Conservation (phyloP, 2,329 filamentous ascomycete genomes). For the Alternaria viburni region DNA sequence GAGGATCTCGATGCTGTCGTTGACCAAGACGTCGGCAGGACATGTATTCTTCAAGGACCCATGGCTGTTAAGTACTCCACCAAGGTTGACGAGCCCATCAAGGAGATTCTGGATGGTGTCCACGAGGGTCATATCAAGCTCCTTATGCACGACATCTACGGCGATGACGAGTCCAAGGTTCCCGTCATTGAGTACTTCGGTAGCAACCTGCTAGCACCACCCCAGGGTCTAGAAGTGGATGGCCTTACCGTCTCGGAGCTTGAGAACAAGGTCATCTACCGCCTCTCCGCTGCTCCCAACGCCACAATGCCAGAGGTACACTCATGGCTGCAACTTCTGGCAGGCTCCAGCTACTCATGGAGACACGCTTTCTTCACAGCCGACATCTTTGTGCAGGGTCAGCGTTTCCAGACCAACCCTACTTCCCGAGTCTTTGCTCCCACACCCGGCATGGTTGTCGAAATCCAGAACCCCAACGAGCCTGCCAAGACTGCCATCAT, state of each 20-base stretch:
- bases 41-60: conserved; percentile 94
- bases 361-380: conserved; percentile 92
- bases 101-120: conserved; percentile 91
- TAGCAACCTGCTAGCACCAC: conserved; percentile 76
- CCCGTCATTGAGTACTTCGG: conserved; percentile 95
- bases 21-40: conserved; percentile 92
- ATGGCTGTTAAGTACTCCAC: conserved; percentile 91
- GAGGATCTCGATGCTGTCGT: conserved; percentile 97
- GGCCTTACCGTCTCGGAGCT: conserved; percentile 85
- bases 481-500: conserved; percentile 82
- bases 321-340: conserved; percentile 86
- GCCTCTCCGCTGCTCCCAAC: conserved; percentile 76
- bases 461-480: conserved; percentile 82
- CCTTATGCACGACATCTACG: conserved; percentile 81
- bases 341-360: conserved; percentile 87
- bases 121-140: conserved; percentile 85
- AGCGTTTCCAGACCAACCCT: conserved; percentile 97
- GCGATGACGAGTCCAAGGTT: conserved; percentile 73
- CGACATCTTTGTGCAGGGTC: conserved; percentile 91
- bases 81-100: conserved; percentile 88
- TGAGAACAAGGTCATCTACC: conserved; percentile 79
- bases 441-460: conserved; percentile 83
- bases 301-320: conserved; percentile 78
- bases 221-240: conserved; percentile 74
- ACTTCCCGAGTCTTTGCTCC: conserved; percentile 91